These are phyloP conservation scores for Ceratobasidium sp. DNA, from an alignment of 1,284 basidiomycete species.

Conservation along the genomic window DNA sequence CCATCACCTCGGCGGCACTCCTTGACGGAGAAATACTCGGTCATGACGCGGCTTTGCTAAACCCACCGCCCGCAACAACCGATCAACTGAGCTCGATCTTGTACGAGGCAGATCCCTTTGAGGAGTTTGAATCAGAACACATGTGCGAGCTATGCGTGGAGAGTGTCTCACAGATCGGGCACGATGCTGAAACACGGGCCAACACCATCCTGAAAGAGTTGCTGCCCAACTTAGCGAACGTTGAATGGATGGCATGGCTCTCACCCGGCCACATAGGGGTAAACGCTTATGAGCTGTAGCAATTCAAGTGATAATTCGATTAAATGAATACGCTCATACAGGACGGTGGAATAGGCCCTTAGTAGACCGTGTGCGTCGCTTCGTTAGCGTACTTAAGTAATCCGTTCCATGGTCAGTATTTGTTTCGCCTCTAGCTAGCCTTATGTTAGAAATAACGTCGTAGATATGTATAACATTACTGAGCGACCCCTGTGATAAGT, in stretches of 20 bases:
- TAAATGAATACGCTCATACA: too few species aligned
- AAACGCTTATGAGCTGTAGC: neutral
- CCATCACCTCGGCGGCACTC: neutral
- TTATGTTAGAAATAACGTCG: too few species aligned
- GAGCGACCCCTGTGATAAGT: too few species aligned
- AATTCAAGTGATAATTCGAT: too few species aligned
- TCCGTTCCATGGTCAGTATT: too few species aligned
- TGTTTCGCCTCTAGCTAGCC: too few species aligned
- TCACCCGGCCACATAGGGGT: conserved; percentile 9
- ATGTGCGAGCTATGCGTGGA: conserved; percentile 9
- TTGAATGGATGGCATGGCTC: conserved; percentile 29
- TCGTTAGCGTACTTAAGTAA: too few species aligned
- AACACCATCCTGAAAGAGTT: neutral
- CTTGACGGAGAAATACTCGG: neutral
- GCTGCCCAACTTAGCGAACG: neutral
- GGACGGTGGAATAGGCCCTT: too few species aligned
- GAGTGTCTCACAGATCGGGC: neutral
- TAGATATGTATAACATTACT: too few species aligned
- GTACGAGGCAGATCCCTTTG: neutral
- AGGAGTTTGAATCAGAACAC: neutral
- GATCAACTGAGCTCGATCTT: conserved; percentile 12
- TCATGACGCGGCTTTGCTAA: neutral
- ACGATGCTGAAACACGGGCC: conserved; percentile 11
- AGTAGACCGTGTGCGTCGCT: too few species aligned
- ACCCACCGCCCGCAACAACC: neutral